Evolutionary conservation across 345 rosid species (phyloP).

Genomic region (Nephelium lappaceum): DNA sequence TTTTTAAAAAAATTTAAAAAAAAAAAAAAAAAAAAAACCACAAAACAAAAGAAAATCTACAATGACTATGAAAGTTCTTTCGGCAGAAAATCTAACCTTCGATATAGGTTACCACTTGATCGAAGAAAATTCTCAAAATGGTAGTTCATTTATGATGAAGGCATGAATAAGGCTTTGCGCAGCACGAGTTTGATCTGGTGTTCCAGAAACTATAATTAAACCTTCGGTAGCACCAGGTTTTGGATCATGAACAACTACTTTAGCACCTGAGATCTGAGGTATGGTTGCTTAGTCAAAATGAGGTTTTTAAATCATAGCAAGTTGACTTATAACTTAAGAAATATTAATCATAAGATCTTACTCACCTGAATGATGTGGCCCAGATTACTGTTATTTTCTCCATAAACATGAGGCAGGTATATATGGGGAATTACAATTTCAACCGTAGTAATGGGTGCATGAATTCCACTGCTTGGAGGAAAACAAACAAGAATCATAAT

Average conservation of each 20-base stretch:
- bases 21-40: not conserved
- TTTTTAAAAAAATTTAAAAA: no score
- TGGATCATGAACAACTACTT: slow-evolving; percentile 65
- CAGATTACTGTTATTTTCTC: slow-evolving; percentile 64
- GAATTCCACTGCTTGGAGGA: slow-evolving; percentile 48
- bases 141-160: slow-evolving; percentile 57
- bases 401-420: slow-evolving; percentile 61
- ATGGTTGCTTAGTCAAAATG: slow-evolving; percentile 11
- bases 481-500: not conserved
- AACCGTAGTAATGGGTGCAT: slow-evolving; percentile 40
- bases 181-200: slow-evolving; percentile 54
- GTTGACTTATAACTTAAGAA: not conserved
- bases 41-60: not conserved
- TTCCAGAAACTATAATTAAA: slow-evolving; percentile 59
- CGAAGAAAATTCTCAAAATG: slow-evolving; percentile 17
- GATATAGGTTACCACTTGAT: not conserved
- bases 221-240: slow-evolving; percentile 68
- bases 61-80: not conserved
- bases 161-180: slow-evolving; percentile 82
- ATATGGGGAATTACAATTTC: slow-evolving; percentile 70
- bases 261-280: slow-evolving; percentile 71
- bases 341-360: not conserved
- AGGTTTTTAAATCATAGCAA: not conserved
- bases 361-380: slow-evolving; percentile 68
- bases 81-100: slow-evolving; percentile 3